These are phyloP conservation scores for Coemansia erecta DNA, from an alignment of 192 early-diverging fungal genomes.

Conservation along the genomic window DNA sequence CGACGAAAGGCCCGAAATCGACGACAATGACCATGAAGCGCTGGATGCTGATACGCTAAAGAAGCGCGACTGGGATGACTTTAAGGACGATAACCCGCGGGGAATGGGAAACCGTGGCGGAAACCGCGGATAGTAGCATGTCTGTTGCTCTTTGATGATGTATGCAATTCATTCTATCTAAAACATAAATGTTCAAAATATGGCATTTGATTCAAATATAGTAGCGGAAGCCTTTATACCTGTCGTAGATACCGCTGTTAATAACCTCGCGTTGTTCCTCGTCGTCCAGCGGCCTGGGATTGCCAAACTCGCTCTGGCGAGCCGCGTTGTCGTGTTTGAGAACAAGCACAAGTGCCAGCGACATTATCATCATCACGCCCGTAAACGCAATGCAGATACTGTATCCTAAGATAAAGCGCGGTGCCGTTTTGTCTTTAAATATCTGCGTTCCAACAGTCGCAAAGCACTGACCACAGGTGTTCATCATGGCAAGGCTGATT, in stretches of 20 bases:
- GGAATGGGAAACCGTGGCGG: constrained; percentile 66
- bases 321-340: constrained; percentile 61
- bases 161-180: neutral
- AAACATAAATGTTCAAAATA: neutral
- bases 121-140: constrained; percentile 28
- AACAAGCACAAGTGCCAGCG: constrained; percentile 52
- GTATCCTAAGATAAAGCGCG: constrained; percentile 56
- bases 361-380: constrained; percentile 47
- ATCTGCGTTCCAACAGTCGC: constrained; percentile 73
- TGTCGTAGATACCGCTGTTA: constrained; percentile 38
- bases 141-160: no score
- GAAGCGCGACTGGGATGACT: constrained; percentile 86
- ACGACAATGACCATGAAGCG: constrained; percentile 76
- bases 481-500: constrained; percentile 65
- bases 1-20: constrained; percentile 61
- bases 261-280: constrained; percentile 38
- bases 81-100: constrained; percentile 75
- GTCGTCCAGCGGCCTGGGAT: constrained; percentile 19
- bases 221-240: constrained; percentile 37
- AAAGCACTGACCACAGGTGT: constrained; percentile 69
- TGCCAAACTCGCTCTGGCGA: constrained; percentile 24
- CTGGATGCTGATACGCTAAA: constrained; percentile 85
- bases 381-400: constrained; percentile 55
- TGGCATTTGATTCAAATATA: neutral
- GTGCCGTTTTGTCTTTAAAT: constrained; percentile 62